Base-by-base conservation (phyloP, 148 eudicot genomes). In the Chenopodium album region DNA sequence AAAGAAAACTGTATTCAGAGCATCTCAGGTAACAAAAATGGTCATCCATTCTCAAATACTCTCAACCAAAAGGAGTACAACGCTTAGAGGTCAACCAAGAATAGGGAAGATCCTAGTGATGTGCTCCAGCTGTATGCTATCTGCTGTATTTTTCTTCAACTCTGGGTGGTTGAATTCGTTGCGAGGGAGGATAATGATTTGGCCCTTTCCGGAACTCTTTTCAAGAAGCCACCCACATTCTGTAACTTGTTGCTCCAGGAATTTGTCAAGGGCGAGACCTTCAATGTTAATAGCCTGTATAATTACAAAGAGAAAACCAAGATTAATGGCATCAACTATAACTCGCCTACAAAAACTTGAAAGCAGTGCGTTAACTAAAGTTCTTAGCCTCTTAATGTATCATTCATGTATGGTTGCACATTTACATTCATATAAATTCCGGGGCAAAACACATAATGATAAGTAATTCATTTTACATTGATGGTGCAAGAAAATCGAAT, bases 141-240 rank as follows among this genome's bases (percentile, higher is more conserved):
- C 95, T 12, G 95, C 94, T 59, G 87, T 71, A 87, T 81, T 92
- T 85, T 90, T 94, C 89, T 89, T 96, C 84, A 96, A 86, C 76
- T 89, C 98, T 4, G 99, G 98, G 85, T 92, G 90, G 84, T 94
- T 96, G 78, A 94, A 96, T 85, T 94, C 95, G 71, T 82, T 96
- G 29, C 68, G 72, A 17, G 98, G 98, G 65, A 96, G 84, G 75
- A 79, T 73, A 48, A 94, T 88, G 34, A 91, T 84, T 81, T 90
- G 97, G 65, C 92, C 90, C 81, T 87, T 92, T 63, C 85, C 90
- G 46, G 86, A 87, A 73, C 85, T 85, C 84, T 91, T 95, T 86
- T 94, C 99, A 19, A 94, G 74, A 70, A 67, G 64, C 99, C 99
- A 96, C 74, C 97, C 92, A 14, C 73, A 74, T 86, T 90, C 94